These are phyloP conservation scores for Colletotrichum tofieldiae DNA, from an alignment of 2,329 filamentous ascomycete species.

Conservation along the genomic window DNA sequence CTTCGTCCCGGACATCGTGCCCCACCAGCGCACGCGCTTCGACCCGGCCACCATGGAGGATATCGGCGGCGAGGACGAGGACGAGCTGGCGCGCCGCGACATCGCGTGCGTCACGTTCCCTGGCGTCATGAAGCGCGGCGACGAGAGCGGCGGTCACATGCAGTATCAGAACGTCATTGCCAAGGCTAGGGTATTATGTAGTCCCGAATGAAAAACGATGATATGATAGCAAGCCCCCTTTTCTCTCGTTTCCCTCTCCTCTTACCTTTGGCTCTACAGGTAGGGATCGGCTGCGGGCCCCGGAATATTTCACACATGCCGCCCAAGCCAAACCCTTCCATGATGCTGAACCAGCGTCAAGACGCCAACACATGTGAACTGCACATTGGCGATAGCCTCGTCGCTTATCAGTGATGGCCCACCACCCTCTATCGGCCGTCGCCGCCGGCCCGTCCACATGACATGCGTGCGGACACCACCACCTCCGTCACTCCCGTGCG, in stretches of 20 bases:
- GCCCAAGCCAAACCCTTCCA: neutral
- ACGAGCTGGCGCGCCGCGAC: constrained; percentile 65
- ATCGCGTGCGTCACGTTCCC: constrained; percentile 77
- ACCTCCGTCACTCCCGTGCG: neutral
- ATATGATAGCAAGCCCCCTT: neutral
- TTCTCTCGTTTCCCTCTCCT: neutral
- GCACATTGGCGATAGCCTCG: neutral
- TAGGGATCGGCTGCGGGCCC: no score
- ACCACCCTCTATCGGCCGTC: neutral
- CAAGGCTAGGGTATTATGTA: constrained; percentile 77
- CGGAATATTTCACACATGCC: neutral
- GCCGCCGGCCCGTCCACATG: constrained; percentile 20
- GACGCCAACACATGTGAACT: neutral
- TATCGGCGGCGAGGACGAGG: constrained; percentile 74
- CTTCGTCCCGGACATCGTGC: constrained; percentile 67
- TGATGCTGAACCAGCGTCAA: neutral
- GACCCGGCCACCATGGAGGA: constrained; percentile 76
- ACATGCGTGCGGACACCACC: neutral
- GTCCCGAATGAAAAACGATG: constrained; percentile 57
- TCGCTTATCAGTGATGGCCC: neutral
- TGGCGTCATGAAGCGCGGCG: constrained; percentile 74
- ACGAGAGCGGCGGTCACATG: constrained; percentile 74
- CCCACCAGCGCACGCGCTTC: constrained; percentile 70
- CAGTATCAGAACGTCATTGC: constrained; percentile 75
- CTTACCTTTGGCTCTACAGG: no score